Evolutionary conservation across 176 grass and related monocot species (phyloP), one percentile per base, ranked within the genome.

Genomic region (Eragrostis nindensis): DNA sequence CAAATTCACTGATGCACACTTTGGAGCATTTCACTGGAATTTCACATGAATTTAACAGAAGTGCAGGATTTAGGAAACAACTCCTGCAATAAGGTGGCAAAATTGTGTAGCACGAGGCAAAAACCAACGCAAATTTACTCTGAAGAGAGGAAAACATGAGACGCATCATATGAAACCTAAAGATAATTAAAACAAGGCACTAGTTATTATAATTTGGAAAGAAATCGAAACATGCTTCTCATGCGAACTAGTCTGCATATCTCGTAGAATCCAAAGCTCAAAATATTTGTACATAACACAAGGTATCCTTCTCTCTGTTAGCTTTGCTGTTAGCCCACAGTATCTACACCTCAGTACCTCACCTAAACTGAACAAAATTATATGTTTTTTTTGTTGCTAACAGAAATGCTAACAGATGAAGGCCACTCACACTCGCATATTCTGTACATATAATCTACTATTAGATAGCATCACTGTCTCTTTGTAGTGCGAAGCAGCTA

Each of bases 401-500:
- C 83, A 91, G 90, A 67, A 94, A 87, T 80, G 77, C 90, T 94
- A 93, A 86, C 92, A 89, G 84, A 92, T 56, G 75, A 92, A 86
- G 77, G 76, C 55, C 79, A 25, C 80, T 72, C 75, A 30, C 60
- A n/a, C n/a, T n/a, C n/a, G 14, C 22, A 57, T 46, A 66, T 65
- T 47, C 73, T 72, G 71, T 87, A 75, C 50, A 74, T 52, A 41
- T 79, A 67, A 60, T 49, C 62, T n/a, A n/a, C 49, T 77, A 69
- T 66, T 66, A 77, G 16, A 55, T 43, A 54, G 30, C 15, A 57
- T 29, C 49, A 15, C 44, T 29, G 32, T 27, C 61, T n/a, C n/a
- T 77, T 36, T 57, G 75, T 53, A 66, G 81, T 70, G 50, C 38
- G 72, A 74, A 29, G 40, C 42, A 59, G 25, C 62, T 26, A 21